Percentiles rank a stretch among this genome's conserved stretches.
phyloP scores from a whole-genome alignment of 345 rosid genomes.

The Hypericum androsaemum region DNA sequence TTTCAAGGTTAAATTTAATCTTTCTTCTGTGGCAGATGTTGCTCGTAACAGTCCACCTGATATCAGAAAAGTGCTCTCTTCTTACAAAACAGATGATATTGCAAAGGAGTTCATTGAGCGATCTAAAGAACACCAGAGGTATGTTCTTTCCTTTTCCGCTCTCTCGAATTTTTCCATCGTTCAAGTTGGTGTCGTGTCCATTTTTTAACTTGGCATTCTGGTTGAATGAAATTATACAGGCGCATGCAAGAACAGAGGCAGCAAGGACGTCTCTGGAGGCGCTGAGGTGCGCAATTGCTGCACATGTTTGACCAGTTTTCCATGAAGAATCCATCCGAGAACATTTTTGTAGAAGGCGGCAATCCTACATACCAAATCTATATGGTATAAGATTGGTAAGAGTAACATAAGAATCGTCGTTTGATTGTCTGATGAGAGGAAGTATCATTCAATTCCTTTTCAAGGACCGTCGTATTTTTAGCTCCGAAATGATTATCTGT shows the following conservation, averaged over 20 bases:
- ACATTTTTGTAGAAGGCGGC: too few species aligned
- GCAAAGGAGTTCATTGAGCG: constrained; percentile 85
- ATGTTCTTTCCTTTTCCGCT: constrained; percentile 2
- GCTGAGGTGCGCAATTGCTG: constrained; percentile 18
- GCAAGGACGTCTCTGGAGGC: constrained; percentile 49
- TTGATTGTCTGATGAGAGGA: too few species aligned
- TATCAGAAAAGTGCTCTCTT: constrained; percentile 59
- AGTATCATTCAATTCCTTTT: too few species aligned
- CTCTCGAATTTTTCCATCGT: neutral
- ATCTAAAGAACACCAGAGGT: constrained; percentile 74
- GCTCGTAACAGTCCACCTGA: constrained; percentile 80
- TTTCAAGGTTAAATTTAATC: too few species aligned
- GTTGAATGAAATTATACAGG: constrained; percentile 29
- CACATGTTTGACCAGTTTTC: too few species aligned
- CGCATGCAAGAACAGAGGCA: constrained; percentile 78
- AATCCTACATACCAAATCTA: too few species aligned
- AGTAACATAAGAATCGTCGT: too few species aligned
- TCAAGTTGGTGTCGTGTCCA: neutral
- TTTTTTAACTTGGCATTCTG: neutral
- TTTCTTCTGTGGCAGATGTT: constrained; percentile 42
- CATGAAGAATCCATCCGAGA: too few species aligned
- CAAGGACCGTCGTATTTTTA: too few species aligned
- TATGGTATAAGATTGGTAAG: too few species aligned
- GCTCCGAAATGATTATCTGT: too few species aligned
- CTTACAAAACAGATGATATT: constrained; percentile 67